phyloP scores from a whole-genome alignment of 2,329 filamentous ascomycete genomes.

The Fusarium subglutinans region DNA sequence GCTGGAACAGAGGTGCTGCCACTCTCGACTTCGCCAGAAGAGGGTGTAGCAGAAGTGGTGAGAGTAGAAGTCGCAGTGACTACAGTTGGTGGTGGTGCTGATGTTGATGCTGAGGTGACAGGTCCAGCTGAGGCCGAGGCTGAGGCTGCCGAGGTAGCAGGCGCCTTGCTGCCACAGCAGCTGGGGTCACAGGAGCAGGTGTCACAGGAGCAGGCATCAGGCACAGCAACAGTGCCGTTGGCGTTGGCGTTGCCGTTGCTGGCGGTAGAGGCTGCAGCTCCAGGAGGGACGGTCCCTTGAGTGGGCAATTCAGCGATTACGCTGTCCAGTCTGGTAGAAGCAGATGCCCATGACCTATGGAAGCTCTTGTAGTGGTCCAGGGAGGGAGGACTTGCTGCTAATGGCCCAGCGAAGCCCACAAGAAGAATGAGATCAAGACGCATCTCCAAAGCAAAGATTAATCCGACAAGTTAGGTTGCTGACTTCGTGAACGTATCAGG shows the following conservation, averaged over 20 bases:
- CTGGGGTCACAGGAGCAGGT: background rate
- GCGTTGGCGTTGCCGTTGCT: no score
- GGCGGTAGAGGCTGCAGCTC: background rate
- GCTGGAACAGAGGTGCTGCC: background rate
- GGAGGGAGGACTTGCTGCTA: background rate
- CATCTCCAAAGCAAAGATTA: background rate
- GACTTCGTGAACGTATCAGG: background rate
- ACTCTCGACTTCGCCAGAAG: background rate
- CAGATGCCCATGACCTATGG: background rate
- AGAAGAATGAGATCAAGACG: conserved; percentile 7
- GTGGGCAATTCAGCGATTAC: background rate
- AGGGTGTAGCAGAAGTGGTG: background rate
- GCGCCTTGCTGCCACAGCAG: background rate
- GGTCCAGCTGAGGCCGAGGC: no score
- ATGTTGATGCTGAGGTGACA: background rate
- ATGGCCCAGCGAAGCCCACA: conserved; percentile 7
- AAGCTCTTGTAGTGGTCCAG: background rate
- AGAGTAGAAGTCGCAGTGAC: background rate
- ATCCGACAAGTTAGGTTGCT: background rate
- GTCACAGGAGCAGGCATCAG: background rate
- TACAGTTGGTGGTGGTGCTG: background rate
- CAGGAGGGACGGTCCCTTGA: background rate
- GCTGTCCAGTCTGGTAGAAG: conserved; percentile 8
- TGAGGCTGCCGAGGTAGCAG: background rate
- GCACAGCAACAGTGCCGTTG: background rate